A percentile compares a stretch with the other conserved stretches of the same genome.
Evolutionary conservation across 305 asterid genomes (phyloP).

Genomic region (Striga hermonthica): DNA sequence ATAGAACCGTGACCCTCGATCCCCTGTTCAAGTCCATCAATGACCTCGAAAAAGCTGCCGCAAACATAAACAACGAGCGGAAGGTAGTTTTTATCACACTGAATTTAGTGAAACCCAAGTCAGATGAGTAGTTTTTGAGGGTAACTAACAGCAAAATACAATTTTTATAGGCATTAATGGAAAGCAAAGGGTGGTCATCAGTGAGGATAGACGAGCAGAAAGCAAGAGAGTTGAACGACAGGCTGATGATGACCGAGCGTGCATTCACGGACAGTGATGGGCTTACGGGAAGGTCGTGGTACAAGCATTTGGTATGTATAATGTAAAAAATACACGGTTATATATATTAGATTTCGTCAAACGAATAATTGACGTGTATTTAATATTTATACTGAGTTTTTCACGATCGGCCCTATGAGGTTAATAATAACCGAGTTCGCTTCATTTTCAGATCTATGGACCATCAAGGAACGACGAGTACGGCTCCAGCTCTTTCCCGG

Average conservation of each 20-base stretch:
- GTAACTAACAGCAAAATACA: not conserved
- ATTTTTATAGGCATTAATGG: constrained; percentile 40
- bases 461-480: constrained; percentile 70
- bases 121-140: not conserved
- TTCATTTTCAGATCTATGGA: constrained; percentile 58
- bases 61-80: constrained; percentile 45
- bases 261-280: constrained; percentile 78
- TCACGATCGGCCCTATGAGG: not conserved
- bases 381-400: not conserved
- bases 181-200: constrained; percentile 39
- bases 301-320: constrained; percentile 73
- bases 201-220: constrained; percentile 38
- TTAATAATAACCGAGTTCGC: constrained; percentile 7
- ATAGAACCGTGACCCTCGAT: constrained; percentile 44
- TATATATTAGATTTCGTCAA: not conserved
- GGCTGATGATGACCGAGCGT: constrained; percentile 84
- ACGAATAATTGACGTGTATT: not conserved
- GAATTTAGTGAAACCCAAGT: not conserved
- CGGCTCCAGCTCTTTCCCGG: constrained; percentile 69
- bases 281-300: constrained; percentile 68
- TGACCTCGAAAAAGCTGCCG: constrained; percentile 57
- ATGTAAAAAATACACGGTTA: not conserved
- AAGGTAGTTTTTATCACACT: constrained; percentile 44
- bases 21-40: constrained; percentile 65
- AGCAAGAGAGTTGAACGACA: constrained; percentile 66